Conservation (phyloP, 2,329 filamentous ascomycete genomes). For the Fusarium sp. region DNA sequence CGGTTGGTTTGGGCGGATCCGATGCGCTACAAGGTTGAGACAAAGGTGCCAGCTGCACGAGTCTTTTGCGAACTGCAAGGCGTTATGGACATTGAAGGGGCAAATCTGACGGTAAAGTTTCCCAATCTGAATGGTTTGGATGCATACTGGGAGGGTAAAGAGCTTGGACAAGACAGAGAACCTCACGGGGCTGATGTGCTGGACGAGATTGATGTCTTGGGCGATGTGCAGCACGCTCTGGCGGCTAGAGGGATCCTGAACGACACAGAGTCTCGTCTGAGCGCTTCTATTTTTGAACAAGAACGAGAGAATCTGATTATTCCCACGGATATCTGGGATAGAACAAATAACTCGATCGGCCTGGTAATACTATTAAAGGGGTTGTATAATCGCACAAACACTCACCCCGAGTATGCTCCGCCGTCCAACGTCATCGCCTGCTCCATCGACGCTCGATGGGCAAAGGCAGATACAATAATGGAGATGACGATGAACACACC, state of each 20-base stretch:
- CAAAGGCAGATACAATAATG: background rate
- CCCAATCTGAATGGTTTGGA: constrained; percentile 2
- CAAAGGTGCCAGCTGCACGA: constrained; percentile 4
- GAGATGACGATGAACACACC: background rate
- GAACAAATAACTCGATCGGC: background rate
- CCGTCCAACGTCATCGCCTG: background rate
- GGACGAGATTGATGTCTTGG: background rate
- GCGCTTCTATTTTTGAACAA: constrained; percentile 4
- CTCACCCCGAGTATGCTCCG: background rate
- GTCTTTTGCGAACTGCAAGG: background rate
- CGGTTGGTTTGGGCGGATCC: background rate
- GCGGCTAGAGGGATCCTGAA: background rate
- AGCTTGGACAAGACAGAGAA: background rate
- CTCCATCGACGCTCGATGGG: background rate
- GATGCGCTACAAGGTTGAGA: background rate
- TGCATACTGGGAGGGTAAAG: background rate
- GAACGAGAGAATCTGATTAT: background rate
- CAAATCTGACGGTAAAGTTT: background rate
- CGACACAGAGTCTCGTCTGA: background rate
- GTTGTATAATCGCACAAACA: background rate
- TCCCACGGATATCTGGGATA: background rate
- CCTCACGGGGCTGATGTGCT: background rate
- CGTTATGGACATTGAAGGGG: background rate
- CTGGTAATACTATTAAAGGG: background rate
- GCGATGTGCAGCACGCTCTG: background rate